Base-by-base conservation (phyloP, 2,329 filamentous ascomycete species). In the Pseudogymnoascus sp. region DNA sequence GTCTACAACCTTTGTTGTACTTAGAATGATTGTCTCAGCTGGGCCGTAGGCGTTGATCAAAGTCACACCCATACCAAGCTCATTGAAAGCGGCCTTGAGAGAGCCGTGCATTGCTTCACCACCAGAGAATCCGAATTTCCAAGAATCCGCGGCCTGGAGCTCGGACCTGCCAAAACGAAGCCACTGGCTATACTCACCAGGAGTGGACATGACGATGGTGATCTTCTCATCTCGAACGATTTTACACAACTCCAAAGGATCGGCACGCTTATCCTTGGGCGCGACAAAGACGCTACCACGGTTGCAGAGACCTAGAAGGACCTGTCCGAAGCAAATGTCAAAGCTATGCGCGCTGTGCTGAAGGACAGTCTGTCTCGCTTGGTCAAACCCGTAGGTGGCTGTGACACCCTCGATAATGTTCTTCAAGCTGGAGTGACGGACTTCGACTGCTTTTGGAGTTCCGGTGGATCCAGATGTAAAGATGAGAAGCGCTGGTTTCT, bases 91-190 rank as follows among this genome's bases (percentile, higher is more conserved):
- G 62, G 41, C 54, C 63, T 6, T 69, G 36, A 60, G 69, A 67
- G 60, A 69, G 62, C 25, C 71, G 63, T 67, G 71, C 69, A 48
- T 63, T 57, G 37, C 69, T 65, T 66, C 71, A 67, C 66, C 70
- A 67, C 67, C 74, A 67, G 54, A 71, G 66, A 61, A 73, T 61
- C 62, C 68, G n/a, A 71, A 69, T 6, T 51, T 39, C 69, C 68
- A 71, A 8, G 21, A n/a, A 39, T 39, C 36, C 14, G 36, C 36
- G 13, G 36, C 36, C 36, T 39, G 36, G 36, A 39, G 36, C 5
- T 34, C 10, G 28, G 16, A 10, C 13, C 4, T 4, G 11, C 54
- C 65, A 45, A 63, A 63, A 16, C 48, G 45, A 1, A 69, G 7
- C 67, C 66, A 68, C 19, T 11, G 23, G 6, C 31, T 19, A 25